These are phyloP conservation scores for Colletotrichum sansevieriae DNA, from an alignment of 2,329 filamentous ascomycete species.

Conservation along the genomic window DNA sequence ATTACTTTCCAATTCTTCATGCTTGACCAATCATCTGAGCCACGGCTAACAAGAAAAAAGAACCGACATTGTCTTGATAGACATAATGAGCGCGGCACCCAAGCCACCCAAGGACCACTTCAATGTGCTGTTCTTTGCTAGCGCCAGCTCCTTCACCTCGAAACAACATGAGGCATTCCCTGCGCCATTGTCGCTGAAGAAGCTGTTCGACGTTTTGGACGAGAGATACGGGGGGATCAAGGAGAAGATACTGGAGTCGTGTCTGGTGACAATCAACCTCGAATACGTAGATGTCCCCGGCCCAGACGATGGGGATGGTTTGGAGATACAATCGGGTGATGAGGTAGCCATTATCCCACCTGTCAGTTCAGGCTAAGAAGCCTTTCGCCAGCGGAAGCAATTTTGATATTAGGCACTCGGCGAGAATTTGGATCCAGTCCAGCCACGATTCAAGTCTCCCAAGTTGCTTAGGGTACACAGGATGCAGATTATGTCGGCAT, in stretches of 20 bases:
- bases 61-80: conserved; percentile 1
- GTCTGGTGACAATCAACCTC: conserved; percentile 83
- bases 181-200: conserved; percentile 73
- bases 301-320: conserved; percentile 51
- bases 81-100: conserved; percentile 53
- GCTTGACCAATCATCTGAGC: conserved; percentile 20
- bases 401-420: conserved; percentile 9
- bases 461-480: neutral
- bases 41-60: conserved; percentile 44
- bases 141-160: conserved; percentile 77
- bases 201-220: conserved; percentile 78
- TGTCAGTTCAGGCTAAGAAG: conserved; percentile 81
- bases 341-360: conserved; percentile 91
- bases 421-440: conserved; percentile 22
- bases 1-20: conserved; percentile 29
- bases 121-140: conserved; percentile 85
- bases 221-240: conserved; percentile 77
- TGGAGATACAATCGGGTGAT: conserved; percentile 77
- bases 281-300: conserved; percentile 80
- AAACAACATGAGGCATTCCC: conserved; percentile 74
- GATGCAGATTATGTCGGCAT: neutral
- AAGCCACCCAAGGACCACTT: conserved; percentile 75
- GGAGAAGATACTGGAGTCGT: conserved; percentile 76
- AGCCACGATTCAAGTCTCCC: conserved; percentile 23
- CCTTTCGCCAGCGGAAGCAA: no score